Percentiles rank a stretch among this genome's conserved stretches.
phyloP scores from a whole-genome alignment of 352 stramenopile genomes.

The Elongisporangium prolatum region DNA sequence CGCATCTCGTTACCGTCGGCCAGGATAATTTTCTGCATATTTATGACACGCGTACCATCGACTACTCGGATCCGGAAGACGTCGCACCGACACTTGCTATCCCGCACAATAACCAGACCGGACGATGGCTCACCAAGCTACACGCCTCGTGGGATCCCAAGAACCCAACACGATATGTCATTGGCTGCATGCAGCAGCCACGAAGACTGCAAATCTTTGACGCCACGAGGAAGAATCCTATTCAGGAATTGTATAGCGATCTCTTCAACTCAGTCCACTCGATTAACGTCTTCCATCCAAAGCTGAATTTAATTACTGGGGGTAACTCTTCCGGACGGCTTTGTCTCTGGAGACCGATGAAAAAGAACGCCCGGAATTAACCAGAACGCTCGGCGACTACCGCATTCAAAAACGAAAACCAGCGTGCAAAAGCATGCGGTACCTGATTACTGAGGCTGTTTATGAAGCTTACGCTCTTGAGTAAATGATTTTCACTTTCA shows the following conservation, averaged over 20 bases:
- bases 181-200: constrained; percentile 81
- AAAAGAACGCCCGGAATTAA: constrained; percentile 1
- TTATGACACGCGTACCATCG: constrained; percentile 45
- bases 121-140: constrained; percentile 86
- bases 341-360: constrained; percentile 46
- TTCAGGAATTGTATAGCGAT: constrained; percentile 66
- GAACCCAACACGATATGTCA: constrained; percentile 61
- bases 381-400: too few relatives aligned
- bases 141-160: constrained; percentile 82
- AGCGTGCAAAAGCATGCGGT: background rate
- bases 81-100: constrained; percentile 39
- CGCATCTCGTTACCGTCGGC: constrained; percentile 73
- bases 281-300: constrained; percentile 84
- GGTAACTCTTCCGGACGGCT: constrained; percentile 78
- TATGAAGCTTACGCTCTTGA: background rate
- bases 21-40: constrained; percentile 81
- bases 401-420: background rate
- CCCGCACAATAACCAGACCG: constrained; percentile 84
- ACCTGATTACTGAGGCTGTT: too few relatives aligned
- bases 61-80: constrained; percentile 18
- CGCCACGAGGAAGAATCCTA: constrained; percentile 60
- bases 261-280: constrained; percentile 84
- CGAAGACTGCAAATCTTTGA: constrained; percentile 82
- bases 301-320: constrained; percentile 58
- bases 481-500: background rate